phyloP scores from a whole-genome alignment of 305 asterid genomes.

The Fraxinus paxiana region DNA sequence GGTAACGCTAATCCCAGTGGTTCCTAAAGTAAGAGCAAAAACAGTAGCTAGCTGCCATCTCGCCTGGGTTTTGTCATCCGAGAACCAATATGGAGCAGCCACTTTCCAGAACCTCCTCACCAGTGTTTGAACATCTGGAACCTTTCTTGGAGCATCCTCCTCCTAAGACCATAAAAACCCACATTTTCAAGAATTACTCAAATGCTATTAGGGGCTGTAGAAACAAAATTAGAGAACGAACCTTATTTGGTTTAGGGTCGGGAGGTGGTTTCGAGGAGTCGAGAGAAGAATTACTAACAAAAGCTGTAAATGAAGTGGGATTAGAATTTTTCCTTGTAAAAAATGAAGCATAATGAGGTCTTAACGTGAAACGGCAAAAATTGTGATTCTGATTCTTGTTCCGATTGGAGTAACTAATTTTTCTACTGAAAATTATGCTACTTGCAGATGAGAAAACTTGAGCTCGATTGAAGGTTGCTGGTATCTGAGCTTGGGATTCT shows the following conservation, averaged over 20 bases:
- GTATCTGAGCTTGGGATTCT: conserved; percentile 16
- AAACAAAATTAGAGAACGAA: conserved; percentile 11
- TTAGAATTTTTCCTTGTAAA: conserved; percentile 5
- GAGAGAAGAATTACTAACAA: conserved; percentile 25
- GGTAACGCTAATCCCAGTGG: conserved; percentile 86
- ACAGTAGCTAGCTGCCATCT: conserved; percentile 70
- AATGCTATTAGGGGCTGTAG: not conserved
- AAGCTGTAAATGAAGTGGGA: conserved; percentile 25
- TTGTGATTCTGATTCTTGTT: conserved; percentile 20
- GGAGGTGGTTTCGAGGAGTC: conserved; percentile 29
- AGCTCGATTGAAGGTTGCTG: conserved; percentile 17
- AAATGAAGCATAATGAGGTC: conserved; percentile 22
- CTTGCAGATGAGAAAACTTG: conserved; percentile 19
- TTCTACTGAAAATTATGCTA: conserved; percentile 16
- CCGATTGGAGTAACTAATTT: conserved; percentile 1
- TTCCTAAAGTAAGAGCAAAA: conserved; percentile 80
- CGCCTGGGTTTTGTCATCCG: conserved; percentile 70
- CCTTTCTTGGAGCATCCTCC: conserved; percentile 39
- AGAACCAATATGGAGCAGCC: conserved; percentile 87
- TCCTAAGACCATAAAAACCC: conserved; percentile 19
- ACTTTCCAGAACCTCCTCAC: conserved; percentile 70
- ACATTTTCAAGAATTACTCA: not conserved
- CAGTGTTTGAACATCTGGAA: conserved; percentile 49
- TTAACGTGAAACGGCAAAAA: conserved; percentile 19
- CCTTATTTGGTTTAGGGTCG: conserved; percentile 28